Percentiles rank a stretch among this genome's conserved stretches.
These are phyloP conservation scores for Bacidia gigantensis DNA, from an alignment of 495 filamentous ascomycete species.

Conservation along the genomic window DNA sequence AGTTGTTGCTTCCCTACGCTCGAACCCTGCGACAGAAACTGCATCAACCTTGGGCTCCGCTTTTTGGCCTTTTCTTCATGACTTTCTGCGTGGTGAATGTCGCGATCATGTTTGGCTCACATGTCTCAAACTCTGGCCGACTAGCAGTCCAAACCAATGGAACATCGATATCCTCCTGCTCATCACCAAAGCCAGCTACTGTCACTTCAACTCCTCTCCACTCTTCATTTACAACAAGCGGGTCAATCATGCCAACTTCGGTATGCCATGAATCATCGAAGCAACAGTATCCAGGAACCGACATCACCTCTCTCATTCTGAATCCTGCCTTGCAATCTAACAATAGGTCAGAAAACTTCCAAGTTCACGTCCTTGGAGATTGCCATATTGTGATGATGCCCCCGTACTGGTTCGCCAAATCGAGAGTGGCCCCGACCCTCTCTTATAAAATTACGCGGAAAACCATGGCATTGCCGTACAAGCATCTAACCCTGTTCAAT, in stretches of 20 bases:
- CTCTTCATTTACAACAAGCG: conserved; percentile 3
- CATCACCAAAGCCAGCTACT: no score
- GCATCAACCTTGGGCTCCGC: no score
- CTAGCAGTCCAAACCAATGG: no score
- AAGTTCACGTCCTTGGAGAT: conserved; percentile 48
- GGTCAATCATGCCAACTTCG: conserved; percentile 6
- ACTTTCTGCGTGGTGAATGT: no score
- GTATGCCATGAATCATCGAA: conserved; percentile 12
- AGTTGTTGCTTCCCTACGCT: no score
- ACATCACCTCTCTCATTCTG: conserved; percentile 21
- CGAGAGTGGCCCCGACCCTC: conserved; percentile 38
- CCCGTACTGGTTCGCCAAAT: conserved; percentile 32
- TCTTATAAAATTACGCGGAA: conserved; percentile 37
- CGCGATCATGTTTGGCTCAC: no score
- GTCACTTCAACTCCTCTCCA: no score
- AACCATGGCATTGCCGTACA: conserved; percentile 29
- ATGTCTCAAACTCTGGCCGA: no score
- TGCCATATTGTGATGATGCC: conserved; percentile 47
- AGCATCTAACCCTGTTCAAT: conserved; percentile 40
- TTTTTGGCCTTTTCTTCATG: no score
- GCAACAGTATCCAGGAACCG: conserved; percentile 17
- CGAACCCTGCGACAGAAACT: no score
- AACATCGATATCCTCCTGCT: no score
- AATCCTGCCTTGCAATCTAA: conserved; percentile 18
- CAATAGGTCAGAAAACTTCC: conserved; percentile 36